A percentile compares a stretch with the other conserved stretches of the same genome.
phyloP scores from a whole-genome alignment of 768 basidiomycete species.

The Auricularia auricula-judae region DNA sequence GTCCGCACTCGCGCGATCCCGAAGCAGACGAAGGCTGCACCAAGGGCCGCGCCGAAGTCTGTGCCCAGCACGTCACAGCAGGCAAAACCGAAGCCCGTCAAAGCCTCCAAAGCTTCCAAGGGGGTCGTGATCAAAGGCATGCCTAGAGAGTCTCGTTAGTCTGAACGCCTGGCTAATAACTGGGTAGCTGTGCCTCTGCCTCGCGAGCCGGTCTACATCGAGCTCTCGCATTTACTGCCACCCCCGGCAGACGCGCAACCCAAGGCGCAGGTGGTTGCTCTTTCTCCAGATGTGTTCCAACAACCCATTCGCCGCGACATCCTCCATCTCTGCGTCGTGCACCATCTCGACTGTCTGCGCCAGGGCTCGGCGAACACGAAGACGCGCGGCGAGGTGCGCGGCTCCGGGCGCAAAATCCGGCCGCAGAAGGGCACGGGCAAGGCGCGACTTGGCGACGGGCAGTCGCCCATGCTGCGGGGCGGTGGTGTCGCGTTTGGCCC shows the following conservation, averaged over 20 bases:
- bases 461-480: conserved; percentile 78
- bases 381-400: conserved; percentile 80
- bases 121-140: neutral
- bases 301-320: conserved; percentile 87
- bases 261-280: conserved; percentile 1
- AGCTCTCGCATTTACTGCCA: conserved; percentile 10
- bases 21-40: neutral
- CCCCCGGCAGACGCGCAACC: neutral
- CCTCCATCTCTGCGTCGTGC: conserved; percentile 82
- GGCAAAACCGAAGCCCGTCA: neutral
- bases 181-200: neutral
- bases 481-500: conserved; percentile 92
- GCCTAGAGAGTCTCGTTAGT: no score
- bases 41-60: neutral
- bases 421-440: conserved; percentile 85
- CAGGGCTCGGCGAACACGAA: conserved; percentile 89
- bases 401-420: conserved; percentile 81
- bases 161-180: no score
- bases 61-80: neutral
- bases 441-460: conserved; percentile 83
- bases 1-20: neutral
- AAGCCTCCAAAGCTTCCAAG: neutral
- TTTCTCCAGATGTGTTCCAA: conserved; percentile 50
- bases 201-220: conserved; percentile 8
- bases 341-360: conserved; percentile 79